Evolutionary conservation across 2,329 filamentous ascomycete species (phyloP).

Genomic region (Lecanicillium sp.): DNA sequence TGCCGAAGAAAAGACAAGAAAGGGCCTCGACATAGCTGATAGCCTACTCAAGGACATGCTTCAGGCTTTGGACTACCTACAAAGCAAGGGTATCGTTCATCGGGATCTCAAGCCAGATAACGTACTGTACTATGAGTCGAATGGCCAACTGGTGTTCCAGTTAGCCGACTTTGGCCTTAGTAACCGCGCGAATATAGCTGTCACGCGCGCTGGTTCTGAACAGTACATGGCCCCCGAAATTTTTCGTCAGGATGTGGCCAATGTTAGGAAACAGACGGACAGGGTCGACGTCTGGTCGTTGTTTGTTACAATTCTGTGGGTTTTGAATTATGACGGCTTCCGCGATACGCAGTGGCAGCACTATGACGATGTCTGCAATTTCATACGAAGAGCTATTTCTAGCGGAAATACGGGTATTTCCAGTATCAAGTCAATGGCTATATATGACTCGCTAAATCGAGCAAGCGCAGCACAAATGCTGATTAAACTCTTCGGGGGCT

Average conservation of each 20-base stretch:
- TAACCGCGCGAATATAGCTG: background rate
- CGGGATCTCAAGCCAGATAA: constrained; percentile 10
- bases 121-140: no score
- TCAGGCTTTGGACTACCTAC: constrained; percentile 14
- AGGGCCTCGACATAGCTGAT: background rate
- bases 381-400: background rate
- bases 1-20: background rate
- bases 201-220: background rate
- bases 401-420: background rate
- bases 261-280: constrained; percentile 8
- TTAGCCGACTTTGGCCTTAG: background rate
- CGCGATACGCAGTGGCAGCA: background rate
- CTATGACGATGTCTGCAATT: no score
- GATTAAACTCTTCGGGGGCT: constrained; percentile 1
- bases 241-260: background rate
- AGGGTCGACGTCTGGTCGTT: constrained; percentile 19
- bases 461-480: constrained; percentile 12
- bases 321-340: constrained; percentile 7
- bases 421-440: constrained; percentile 6
- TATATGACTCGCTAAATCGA: constrained; percentile 3
- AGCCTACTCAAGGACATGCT: constrained; percentile 14
- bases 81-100: constrained; percentile 11
- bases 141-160: no score
- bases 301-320: constrained; percentile 16
- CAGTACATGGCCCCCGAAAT: constrained; percentile 15